Base-by-base conservation (phyloP, 345 rosid species). In the Aquilaria sinensis region DNA sequence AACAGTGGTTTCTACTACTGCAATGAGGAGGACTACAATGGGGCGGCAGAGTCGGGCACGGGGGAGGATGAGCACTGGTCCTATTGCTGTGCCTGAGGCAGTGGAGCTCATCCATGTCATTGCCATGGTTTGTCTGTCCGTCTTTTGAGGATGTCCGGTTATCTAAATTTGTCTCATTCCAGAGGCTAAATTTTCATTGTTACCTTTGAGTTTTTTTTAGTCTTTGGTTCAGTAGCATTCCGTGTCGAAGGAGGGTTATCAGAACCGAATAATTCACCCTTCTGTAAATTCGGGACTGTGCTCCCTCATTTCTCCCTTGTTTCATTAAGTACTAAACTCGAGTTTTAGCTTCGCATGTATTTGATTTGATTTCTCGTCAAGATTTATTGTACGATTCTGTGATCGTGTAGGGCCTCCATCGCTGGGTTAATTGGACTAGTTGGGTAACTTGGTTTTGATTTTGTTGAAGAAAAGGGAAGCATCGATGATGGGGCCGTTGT, bases 51-150 rank as follows among this genome's bases (percentile, higher is more conserved):
- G 46, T 61, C 79, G 46, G 77, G 57, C 37, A 12, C 72, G 2
- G 77, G 57, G 2, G 89, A 83, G 60, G 92, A 86, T 4, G 94
- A 89, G 70, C 83, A 83, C 62, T 88, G 92, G 87, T 75, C 88
- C 59, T 83, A 83, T 56, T 81, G 82, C 80, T 81, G 70, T 77
- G 93, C 83, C 66, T 84, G 82, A 81, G 73, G 30, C 61, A 33
- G 56, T 29, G 16, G n/a, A 12, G n/a, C 13, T 45, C 56, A 51
- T 15, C 57, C 58, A 50, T 12, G 31, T 9, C 30, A 49, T 9
- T 52, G 46, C 37, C 37, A 58, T 60, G 60, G 52, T 43, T 45
- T 54, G 31, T 61, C 64, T 52, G 37, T 72, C 73, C 60, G 64
- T 58, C 7, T 37, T 37, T 37, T 37, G 43, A 37, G 55, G 61